phyloP scores from a whole-genome alignment of 2,329 filamentous ascomycete genomes.

The Fusarium coffeatum region DNA sequence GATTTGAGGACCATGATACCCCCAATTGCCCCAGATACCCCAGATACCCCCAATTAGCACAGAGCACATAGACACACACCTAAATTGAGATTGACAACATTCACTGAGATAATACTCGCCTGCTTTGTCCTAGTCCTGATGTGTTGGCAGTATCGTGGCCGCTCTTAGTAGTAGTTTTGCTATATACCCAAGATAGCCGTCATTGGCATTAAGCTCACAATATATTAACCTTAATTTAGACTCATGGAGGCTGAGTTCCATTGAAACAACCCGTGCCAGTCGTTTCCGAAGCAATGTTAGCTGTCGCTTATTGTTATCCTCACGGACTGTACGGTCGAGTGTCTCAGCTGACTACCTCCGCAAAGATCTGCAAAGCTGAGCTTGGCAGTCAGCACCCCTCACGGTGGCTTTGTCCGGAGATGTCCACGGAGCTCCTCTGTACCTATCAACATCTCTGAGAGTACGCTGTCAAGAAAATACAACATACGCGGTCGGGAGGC shows the following conservation, averaged over 20 bases:
- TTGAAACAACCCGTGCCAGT: neutral
- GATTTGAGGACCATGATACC: neutral
- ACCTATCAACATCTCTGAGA: neutral
- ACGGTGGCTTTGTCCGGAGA: neutral
- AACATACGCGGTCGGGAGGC: slow-evolving; percentile 1
- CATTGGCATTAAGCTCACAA: no score
- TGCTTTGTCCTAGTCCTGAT: no score
- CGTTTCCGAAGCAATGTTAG: neutral
- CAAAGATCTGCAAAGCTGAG: neutral
- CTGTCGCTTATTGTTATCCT: rapidly evolving
- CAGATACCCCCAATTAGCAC: neutral
- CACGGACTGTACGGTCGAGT: neutral
- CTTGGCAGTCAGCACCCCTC: slow-evolving; percentile 12
- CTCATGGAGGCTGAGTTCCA: no score
- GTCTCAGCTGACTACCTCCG: neutral
- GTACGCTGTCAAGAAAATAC: neutral
- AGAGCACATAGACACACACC: neutral
- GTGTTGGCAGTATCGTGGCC: no score
- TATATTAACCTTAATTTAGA: neutral
- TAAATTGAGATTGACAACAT: neutral
- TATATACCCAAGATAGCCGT: neutral
- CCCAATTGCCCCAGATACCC: neutral
- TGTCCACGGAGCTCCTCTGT: neutral
- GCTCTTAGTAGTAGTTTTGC: neutral
- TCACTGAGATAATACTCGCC: neutral